These are phyloP conservation scores for Yamadazyma membranifaciens DNA, from an alignment of 1,139 yeast genomes.

Conservation along the genomic window DNA sequence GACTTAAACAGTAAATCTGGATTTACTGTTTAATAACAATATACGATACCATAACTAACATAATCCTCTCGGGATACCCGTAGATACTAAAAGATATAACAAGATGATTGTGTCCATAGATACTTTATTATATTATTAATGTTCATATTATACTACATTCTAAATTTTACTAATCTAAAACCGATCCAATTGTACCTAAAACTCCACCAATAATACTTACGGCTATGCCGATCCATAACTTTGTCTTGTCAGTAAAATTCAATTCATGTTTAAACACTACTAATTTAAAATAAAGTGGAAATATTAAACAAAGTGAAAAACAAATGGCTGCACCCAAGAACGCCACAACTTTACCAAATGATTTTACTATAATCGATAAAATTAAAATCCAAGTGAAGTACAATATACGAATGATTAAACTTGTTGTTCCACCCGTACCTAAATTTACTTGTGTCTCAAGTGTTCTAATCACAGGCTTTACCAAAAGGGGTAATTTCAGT, in stretches of 20 bases:
- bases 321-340: constrained; percentile 82
- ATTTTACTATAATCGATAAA: constrained; percentile 64
- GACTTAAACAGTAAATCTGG: constrained; percentile 7
- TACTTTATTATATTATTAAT: no score
- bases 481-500: constrained; percentile 40
- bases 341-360: constrained; percentile 81
- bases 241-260: constrained; percentile 29
- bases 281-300: constrained; percentile 73
- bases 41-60: no score
- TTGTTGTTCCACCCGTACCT: constrained; percentile 10
- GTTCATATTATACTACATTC: neutral
- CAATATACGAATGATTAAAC: constrained; percentile 24
- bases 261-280: constrained; percentile 52
- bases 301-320: constrained; percentile 72
- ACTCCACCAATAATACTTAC: constrained; percentile 48
- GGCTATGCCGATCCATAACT: constrained; percentile 46
- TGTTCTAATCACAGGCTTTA: constrained; percentile 41
- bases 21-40: constrained; percentile 6
- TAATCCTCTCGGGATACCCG: no score
- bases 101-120: no score
- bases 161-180: constrained; percentile 3
- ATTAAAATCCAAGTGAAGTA: constrained; percentile 23
- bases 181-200: constrained; percentile 43
- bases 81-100: no score
- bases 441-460: constrained; percentile 24